Conservation (phyloP, 75 land plant genomes). For the Pinus taeda region DNA sequence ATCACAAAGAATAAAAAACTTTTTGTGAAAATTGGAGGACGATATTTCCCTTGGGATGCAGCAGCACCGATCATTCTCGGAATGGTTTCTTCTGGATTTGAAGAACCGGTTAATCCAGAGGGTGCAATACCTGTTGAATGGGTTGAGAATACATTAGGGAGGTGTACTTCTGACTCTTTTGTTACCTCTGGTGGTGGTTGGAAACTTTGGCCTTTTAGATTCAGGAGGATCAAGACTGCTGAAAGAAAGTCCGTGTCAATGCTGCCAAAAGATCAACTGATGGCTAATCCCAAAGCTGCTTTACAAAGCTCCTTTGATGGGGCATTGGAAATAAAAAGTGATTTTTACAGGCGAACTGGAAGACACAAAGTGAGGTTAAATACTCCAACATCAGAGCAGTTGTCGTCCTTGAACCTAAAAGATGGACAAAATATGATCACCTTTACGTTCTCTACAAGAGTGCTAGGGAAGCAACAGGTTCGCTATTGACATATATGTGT, state of each 20-base stretch:
- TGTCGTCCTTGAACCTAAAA: slow-evolving; percentile 81
- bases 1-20: slow-evolving; percentile 49
- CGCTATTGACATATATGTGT: neutral
- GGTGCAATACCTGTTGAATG: slow-evolving; percentile 52
- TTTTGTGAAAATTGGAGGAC: slow-evolving; percentile 50
- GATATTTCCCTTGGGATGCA: slow-evolving; percentile 57
- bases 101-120: slow-evolving; percentile 22
- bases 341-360: slow-evolving; percentile 13
- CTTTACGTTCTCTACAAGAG: slow-evolving; percentile 80
- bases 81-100: slow-evolving; percentile 43
- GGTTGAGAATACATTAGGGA: slow-evolving; percentile 18
- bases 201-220: slow-evolving; percentile 73
- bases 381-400: slow-evolving; percentile 83
- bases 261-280: neutral
- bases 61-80: slow-evolving; percentile 57
- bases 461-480: slow-evolving; percentile 95
- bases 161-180: slow-evolving; percentile 16
- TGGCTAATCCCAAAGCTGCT: neutral
- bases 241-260: slow-evolving; percentile 18
- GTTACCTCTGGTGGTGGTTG: slow-evolving; percentile 42
- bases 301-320: slow-evolving; percentile 1
- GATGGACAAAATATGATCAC: slow-evolving; percentile 79
- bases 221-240: slow-evolving; percentile 28
- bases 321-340: neutral
- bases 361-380: slow-evolving; percentile 34